Conservation (phyloP, 805 yeast species). For the Candida silvatica region DNA sequence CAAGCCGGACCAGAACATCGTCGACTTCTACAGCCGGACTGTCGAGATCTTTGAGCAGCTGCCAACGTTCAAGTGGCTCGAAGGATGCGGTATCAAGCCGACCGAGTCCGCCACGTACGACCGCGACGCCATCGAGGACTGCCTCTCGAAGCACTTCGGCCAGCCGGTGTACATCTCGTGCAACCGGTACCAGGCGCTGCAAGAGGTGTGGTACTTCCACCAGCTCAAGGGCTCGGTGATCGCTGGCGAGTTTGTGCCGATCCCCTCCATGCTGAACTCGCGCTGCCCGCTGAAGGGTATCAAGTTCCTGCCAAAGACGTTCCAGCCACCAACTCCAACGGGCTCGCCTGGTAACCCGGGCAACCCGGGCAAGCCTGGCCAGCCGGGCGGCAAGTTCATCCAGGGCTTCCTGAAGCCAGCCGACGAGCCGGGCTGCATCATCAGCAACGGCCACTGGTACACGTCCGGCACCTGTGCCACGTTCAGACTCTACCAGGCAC, state of each 20-base stretch:
- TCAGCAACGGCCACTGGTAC: slow-evolving; percentile 83
- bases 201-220: slow-evolving; percentile 77
- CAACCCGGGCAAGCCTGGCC: slow-evolving; percentile 24
- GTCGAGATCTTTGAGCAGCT: slow-evolving; percentile 47
- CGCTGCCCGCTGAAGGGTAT: slow-evolving; percentile 68
- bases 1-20: slow-evolving; percentile 37
- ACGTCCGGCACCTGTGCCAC: slow-evolving; percentile 79
- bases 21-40: slow-evolving; percentile 60
- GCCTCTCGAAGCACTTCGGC: slow-evolving; percentile 42
- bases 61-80: slow-evolving; percentile 62
- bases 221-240: slow-evolving; percentile 65
- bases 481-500: slow-evolving; percentile 46
- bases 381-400: slow-evolving; percentile 9
- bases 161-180: slow-evolving; percentile 55
- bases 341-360: slow-evolving; percentile 9
- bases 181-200: slow-evolving; percentile 41
- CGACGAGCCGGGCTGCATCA: slow-evolving; percentile 64
- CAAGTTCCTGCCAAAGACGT: slow-evolving; percentile 58
- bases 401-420: slow-evolving; percentile 42
- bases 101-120: slow-evolving; percentile 47
- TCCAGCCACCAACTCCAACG: slow-evolving; percentile 23
- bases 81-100: slow-evolving; percentile 67
- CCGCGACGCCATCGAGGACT: slow-evolving; percentile 42
- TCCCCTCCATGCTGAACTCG: slow-evolving; percentile 47
- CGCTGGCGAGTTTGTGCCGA: slow-evolving; percentile 54